A percentile compares a stretch with the other conserved stretches of the same genome.
phyloP scores from a whole-genome alignment of 192 early-diverging fungal species.

The Haplosporangium gracile region DNA sequence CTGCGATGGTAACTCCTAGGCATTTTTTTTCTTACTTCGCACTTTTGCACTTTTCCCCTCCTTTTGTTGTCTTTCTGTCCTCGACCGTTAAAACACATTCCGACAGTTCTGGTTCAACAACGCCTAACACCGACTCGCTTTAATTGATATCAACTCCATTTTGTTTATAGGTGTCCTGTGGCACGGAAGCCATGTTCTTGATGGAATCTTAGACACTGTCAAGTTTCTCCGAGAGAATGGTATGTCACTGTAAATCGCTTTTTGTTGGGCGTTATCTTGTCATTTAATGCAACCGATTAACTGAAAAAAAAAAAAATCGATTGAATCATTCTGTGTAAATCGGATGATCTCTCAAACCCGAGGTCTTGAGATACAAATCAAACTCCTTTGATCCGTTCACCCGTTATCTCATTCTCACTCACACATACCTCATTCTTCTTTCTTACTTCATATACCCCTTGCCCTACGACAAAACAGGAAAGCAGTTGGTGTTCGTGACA shows the following conservation, averaged over 20 bases:
- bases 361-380: neutral
- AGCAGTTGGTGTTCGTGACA: slow-evolving; percentile 95
- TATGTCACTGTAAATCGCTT: slow-evolving; percentile 30
- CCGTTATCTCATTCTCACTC: neutral
- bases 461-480: slow-evolving; percentile 63
- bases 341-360: slow-evolving; percentile 2
- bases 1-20: slow-evolving; percentile 84
- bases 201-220: slow-evolving; percentile 78
- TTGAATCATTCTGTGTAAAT: neutral
- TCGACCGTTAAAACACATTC: neutral
- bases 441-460: neutral
- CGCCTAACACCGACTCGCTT: no score
- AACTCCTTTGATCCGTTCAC: neutral
- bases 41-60: neutral
- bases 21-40: neutral
- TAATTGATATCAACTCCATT: neutral
- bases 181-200: slow-evolving; percentile 79
- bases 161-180: slow-evolving; percentile 86
- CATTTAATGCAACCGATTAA: neutral
- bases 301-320: neutral
- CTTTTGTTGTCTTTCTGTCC: neutral
- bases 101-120: neutral
- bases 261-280: neutral
- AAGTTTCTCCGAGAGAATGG: slow-evolving; percentile 76
- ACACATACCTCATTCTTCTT: neutral